Conservation (phyloP, 805 yeast species). For the Starmerella sp. region DNA sequence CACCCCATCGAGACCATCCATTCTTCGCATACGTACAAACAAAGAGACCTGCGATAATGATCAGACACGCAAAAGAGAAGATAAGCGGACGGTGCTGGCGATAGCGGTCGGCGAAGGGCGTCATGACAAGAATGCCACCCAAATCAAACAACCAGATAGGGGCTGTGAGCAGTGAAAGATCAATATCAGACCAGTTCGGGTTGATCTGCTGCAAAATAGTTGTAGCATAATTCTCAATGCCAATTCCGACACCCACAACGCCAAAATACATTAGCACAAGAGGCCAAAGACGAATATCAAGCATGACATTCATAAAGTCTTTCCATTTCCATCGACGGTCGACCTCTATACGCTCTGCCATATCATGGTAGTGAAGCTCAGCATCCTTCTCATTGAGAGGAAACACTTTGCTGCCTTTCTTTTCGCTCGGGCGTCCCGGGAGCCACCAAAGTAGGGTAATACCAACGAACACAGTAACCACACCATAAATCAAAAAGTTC, state of each 20-base stretch:
- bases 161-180: constrained; percentile 66
- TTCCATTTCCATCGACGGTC: constrained; percentile 44
- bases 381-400: constrained; percentile 42
- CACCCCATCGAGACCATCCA: constrained; percentile 69
- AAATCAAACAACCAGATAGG: constrained; percentile 86
- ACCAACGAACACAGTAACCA: constrained; percentile 54
- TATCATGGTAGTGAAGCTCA: constrained; percentile 47
- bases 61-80: constrained; percentile 49
- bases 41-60: constrained; percentile 63
- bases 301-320: constrained; percentile 44
- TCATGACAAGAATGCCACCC: constrained; percentile 58
- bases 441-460: constrained; percentile 66
- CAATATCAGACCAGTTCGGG: constrained; percentile 50
- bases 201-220: constrained; percentile 56
- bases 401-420: constrained; percentile 8
- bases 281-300: constrained; percentile 68
- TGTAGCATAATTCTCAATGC: constrained; percentile 75
- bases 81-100: constrained; percentile 48
- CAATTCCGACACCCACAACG: constrained; percentile 84
- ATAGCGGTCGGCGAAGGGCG: constrained; percentile 69
- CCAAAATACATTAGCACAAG: constrained; percentile 81
- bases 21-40: constrained; percentile 67
- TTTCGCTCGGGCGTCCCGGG: constrained; percentile 57
- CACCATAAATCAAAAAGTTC: constrained; percentile 71
- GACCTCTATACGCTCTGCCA: constrained; percentile 40